A percentile compares a stretch with the other conserved stretches of the same genome.
Conservation (phyloP, 345 rosid genomes). For the Rhodamnia argentea region DNA sequence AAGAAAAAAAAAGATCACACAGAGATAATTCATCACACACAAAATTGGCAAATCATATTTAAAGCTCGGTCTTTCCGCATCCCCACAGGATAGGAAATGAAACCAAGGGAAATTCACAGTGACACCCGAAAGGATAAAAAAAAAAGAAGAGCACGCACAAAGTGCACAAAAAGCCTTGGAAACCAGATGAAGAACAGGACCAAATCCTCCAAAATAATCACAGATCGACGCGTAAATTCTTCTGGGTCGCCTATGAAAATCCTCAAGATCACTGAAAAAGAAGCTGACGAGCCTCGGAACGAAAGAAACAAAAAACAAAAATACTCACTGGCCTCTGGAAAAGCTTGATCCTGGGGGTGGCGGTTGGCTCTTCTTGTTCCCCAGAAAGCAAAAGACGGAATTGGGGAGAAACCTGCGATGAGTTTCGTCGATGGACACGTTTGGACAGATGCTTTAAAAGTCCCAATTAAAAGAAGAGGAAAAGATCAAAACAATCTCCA, state of each 20-base stretch:
- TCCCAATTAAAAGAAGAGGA: background rate
- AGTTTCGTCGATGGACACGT: background rate
- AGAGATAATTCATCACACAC: background rate
- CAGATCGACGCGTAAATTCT: background rate
- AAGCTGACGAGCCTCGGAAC: background rate
- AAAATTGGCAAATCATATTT: background rate
- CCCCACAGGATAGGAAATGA: background rate
- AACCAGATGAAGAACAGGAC: background rate
- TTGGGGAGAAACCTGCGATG: background rate
- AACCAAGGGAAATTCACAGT: background rate
- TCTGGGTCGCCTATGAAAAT: background rate
- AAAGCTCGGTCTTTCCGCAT: background rate
- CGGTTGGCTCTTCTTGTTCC: background rate
- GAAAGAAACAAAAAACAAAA: fast-evolving
- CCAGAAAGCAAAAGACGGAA: background rate
- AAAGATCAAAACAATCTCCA: slow-evolving; percentile 5
- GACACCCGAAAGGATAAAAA: no score
- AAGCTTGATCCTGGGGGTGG: background rate
- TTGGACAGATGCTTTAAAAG: background rate
- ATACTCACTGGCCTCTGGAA: background rate
- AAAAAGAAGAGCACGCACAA: background rate
- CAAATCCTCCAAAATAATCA: background rate
- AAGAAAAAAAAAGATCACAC: background rate
- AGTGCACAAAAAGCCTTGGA: background rate
- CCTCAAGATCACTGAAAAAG: background rate